phyloP scores from a whole-genome alignment of 2,329 filamentous ascomycete genomes.

The Sporothrix variecibatus region DNA sequence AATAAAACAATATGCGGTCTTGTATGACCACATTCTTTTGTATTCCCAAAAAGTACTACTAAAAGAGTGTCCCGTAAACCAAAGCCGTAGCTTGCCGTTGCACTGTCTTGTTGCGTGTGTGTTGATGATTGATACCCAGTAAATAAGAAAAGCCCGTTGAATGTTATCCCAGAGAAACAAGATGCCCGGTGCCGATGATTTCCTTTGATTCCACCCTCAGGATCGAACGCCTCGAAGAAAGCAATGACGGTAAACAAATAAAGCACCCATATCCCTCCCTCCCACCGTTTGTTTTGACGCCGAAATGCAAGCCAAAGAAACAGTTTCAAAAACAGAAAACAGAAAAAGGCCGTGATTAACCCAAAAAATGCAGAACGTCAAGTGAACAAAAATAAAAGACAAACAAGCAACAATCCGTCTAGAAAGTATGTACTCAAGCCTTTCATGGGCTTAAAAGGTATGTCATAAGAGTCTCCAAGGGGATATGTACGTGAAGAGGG shows the following conservation, averaged over 20 bases:
- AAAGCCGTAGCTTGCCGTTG: background rate
- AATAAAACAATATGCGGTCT: background rate
- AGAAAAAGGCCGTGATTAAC: background rate
- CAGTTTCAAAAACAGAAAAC: background rate
- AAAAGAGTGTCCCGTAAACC: background rate
- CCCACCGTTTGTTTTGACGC: conserved; percentile 2
- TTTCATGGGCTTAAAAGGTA: background rate
- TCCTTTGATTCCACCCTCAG: too few species aligned
- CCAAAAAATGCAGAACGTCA: background rate
- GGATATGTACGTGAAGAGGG: background rate
- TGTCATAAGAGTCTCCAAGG: background rate
- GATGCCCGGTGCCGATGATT: background rate
- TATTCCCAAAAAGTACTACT: background rate
- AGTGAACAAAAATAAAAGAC: background rate
- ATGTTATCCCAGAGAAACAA: background rate
- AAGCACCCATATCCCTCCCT: background rate
- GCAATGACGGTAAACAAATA: background rate
- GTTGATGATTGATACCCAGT: background rate
- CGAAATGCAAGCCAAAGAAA: background rate
- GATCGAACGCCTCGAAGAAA: background rate
- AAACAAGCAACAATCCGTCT: background rate
- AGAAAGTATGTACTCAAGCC: background rate
- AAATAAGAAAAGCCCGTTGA: background rate
- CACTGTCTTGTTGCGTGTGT: background rate
- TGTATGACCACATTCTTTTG: background rate